A percentile compares a stretch with the other conserved stretches of the same genome.
phyloP scores from a whole-genome alignment of 2,329 filamentous ascomycete genomes.

The Elsinoe necatrix region DNA sequence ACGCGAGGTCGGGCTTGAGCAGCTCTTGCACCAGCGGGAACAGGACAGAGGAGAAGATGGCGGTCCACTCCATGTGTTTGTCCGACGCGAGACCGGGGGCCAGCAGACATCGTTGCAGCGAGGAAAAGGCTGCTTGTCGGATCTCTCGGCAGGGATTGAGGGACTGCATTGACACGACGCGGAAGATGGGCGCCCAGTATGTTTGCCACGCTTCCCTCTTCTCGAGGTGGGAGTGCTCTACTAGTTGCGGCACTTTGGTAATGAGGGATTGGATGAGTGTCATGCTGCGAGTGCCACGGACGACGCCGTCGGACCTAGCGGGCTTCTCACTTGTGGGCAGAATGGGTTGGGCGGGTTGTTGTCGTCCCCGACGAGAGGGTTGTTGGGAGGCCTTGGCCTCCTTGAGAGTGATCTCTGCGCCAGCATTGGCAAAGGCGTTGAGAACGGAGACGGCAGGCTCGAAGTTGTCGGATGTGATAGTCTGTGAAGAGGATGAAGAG shows the following conservation, averaged over 20 bases:
- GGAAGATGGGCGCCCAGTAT: slow-evolving; percentile 94
- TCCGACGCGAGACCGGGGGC: slow-evolving; percentile 75
- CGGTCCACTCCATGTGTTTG: slow-evolving; percentile 77
- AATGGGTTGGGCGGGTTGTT: slow-evolving; percentile 25
- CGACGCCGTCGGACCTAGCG: slow-evolving; percentile 63
- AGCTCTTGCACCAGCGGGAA: slow-evolving; percentile 84
- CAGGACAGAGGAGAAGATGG: slow-evolving; percentile 87
- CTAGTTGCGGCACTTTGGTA: slow-evolving; percentile 70
- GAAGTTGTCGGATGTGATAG: slow-evolving; percentile 92
- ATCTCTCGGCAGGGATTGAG: slow-evolving; percentile 92
- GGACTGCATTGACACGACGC: slow-evolving; percentile 79
- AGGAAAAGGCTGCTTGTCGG: slow-evolving; percentile 76
- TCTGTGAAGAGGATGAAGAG: slow-evolving; percentile 55
- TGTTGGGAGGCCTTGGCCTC: slow-evolving; percentile 51
- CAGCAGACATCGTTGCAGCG: slow-evolving; percentile 75
- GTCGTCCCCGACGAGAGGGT: slow-evolving; percentile 28
- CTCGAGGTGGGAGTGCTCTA: slow-evolving; percentile 88
- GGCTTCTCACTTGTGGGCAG: slow-evolving; percentile 21
- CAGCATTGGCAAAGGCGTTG: slow-evolving; percentile 82
- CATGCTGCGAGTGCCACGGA: slow-evolving; percentile 71
- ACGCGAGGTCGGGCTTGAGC: slow-evolving; percentile 89
- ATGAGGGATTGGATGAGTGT: slow-evolving; percentile 76
- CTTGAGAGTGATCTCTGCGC: slow-evolving; percentile 59
- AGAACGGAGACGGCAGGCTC: slow-evolving; percentile 76
- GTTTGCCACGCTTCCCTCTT: slow-evolving; percentile 71